Conservation (phyloP, 108 stramenopile genomes). For the Cyclotella choctawhatcheeana region DNA sequence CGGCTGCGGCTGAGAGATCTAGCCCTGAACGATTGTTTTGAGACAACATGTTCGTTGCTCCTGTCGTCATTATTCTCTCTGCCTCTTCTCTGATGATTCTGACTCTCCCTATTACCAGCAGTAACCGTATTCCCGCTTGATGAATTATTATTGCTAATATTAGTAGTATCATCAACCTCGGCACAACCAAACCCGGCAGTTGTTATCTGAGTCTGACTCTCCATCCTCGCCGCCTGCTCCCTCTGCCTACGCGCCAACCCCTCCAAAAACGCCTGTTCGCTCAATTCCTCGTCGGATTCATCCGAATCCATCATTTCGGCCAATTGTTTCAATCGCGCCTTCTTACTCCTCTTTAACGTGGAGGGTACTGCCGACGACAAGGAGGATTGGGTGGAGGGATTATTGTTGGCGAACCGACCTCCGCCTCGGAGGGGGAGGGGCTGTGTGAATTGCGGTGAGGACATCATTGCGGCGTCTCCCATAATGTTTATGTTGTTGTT, state of each 20-base stretch:
- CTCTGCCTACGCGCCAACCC: constrained; percentile 25
- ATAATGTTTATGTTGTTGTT: neutral
- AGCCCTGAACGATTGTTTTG: neutral
- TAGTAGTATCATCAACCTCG: too few relatives aligned
- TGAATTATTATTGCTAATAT: too few relatives aligned
- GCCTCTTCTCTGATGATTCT: neutral
- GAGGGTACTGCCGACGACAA: neutral
- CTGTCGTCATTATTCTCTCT: too few relatives aligned
- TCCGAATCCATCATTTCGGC: constrained; percentile 18
- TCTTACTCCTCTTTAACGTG: neutral
- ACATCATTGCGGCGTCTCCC: neutral
- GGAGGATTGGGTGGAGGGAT: constrained; percentile 5
- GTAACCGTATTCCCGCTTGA: too few relatives aligned
- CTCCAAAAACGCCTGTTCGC: constrained; percentile 22
- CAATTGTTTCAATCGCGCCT: neutral
- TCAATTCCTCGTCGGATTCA: constrained; percentile 26
- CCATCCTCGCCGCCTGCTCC: constrained; percentile 9
- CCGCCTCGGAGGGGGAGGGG: neutral
- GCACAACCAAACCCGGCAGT: too few relatives aligned
- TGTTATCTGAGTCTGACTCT: neutral
- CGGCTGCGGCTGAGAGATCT: neutral
- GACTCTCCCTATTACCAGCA: neutral
- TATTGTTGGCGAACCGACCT: neutral
- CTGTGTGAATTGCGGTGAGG: neutral
- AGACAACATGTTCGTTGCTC: too few relatives aligned